These are phyloP conservation scores for Phyllostachys edulis DNA, from an alignment of 176 grass and related monocot species.

Conservation along the genomic window DNA sequence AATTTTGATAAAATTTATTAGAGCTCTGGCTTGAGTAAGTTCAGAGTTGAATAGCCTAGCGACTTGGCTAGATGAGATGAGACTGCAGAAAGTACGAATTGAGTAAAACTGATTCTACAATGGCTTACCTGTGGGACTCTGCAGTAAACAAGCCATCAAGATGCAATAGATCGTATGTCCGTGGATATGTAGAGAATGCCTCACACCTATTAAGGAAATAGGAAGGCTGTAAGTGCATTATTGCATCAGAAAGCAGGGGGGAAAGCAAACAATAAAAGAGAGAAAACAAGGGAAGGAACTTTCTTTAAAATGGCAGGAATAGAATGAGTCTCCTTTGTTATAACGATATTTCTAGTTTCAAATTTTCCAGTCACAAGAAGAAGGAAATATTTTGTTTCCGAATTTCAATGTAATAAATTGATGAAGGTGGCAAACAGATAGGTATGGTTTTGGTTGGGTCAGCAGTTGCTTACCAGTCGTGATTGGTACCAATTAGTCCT, in stretches of 20 bases:
- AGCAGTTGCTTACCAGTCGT: constrained; percentile 62
- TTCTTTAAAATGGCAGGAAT: not conserved
- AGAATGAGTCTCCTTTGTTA: not conserved
- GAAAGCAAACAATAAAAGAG: not conserved
- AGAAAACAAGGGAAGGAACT: not conserved
- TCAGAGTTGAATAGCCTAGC: not conserved
- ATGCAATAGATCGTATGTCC: constrained; percentile 93
- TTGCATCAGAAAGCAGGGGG: not conserved
- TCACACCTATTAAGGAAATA: constrained; percentile 59
- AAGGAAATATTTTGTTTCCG: not conserved
- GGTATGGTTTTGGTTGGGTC: not conserved
- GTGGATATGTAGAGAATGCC: constrained; percentile 92
- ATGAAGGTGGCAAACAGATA: not conserved
- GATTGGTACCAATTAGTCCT: constrained; percentile 82
- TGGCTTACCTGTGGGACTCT: constrained; percentile 77
- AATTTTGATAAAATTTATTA: not conserved
- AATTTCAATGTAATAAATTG: not conserved
- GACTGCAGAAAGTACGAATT: not conserved
- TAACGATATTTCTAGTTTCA: no score
- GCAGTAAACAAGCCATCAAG: constrained; percentile 79
- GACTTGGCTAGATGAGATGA: not conserved
- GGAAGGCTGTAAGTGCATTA: not conserved
- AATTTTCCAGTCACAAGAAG: not conserved
- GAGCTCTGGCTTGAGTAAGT: not conserved
- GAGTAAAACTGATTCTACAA: not conserved